Evolutionary conservation across 331 rosid genomes (phyloP).

Genomic region (Arachis monticola): DNA sequence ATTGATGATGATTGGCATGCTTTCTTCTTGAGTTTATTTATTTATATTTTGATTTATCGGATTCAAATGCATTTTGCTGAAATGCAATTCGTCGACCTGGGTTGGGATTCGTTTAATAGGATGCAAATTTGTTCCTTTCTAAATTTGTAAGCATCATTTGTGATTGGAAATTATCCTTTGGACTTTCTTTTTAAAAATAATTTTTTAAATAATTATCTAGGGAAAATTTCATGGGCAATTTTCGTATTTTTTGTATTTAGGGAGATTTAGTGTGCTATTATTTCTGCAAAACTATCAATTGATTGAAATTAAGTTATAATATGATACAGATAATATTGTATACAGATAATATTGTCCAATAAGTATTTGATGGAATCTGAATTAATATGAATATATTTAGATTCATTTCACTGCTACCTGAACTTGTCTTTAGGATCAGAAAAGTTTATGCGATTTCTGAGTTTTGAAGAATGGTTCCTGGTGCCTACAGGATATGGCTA

Average conservation of each 20-base stretch:
- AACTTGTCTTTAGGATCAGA: neutral
- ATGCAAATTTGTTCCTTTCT: neutral
- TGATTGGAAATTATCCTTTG: neutral
- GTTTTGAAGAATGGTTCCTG: neutral
- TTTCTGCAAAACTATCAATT: neutral
- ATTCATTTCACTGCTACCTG: neutral
- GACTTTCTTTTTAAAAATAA: neutral
- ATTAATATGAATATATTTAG: neutral
- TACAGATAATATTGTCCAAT: neutral
- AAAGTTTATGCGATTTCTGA: neutral
- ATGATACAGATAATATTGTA: neutral
- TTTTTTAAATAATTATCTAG: neutral
- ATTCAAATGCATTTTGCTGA: neutral
- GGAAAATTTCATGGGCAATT: neutral
- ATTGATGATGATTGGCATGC: neutral
- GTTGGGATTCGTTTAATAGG: slow-evolving; percentile 8
- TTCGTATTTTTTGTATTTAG: neutral
- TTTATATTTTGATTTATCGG: neutral
- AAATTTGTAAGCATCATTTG: slow-evolving; percentile 18
- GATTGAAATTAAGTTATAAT: neutral
- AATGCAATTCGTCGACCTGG: neutral
- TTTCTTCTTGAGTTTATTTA: neutral
- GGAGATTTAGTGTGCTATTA: neutral
- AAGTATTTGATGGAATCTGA: neutral
- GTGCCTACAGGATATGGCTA: neutral